phyloP scores from a whole-genome alignment of 345 rosid genomes.

The Melaleuca quinquenervia region DNA sequence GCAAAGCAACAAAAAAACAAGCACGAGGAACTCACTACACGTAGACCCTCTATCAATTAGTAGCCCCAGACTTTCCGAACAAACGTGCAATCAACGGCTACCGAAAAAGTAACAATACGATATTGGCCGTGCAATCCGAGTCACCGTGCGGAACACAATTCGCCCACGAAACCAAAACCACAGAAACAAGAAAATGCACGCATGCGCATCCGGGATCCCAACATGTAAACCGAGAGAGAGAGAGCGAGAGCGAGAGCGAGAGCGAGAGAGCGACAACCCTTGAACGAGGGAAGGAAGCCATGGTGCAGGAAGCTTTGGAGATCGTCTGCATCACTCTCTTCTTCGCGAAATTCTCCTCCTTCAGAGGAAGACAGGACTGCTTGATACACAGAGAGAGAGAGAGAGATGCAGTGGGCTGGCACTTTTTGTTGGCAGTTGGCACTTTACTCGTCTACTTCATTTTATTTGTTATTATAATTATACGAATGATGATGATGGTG shows the following conservation, averaged over 20 bases:
- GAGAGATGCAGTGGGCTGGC: neutral
- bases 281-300: slow-evolving; percentile 67
- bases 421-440: neutral
- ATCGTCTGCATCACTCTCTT: slow-evolving; percentile 48
- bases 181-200: neutral
- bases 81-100: neutral
- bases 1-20: neutral
- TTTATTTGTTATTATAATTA: neutral
- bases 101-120: neutral
- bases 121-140: neutral
- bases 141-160: neutral
- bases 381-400: neutral
- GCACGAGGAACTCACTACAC: neutral
- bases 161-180: neutral
- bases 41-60: neutral
- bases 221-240: neutral
- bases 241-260: neutral
- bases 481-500: too few species aligned
- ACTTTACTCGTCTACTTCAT: neutral
- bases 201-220: neutral
- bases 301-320: slow-evolving; percentile 64
- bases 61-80: neutral
- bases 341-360: neutral
- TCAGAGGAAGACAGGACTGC: neutral
- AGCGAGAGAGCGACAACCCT: slow-evolving; percentile 28